Conservation (phyloP, 2,329 filamentous ascomycete genomes). For the Orbilia blumenaviensis region DNA sequence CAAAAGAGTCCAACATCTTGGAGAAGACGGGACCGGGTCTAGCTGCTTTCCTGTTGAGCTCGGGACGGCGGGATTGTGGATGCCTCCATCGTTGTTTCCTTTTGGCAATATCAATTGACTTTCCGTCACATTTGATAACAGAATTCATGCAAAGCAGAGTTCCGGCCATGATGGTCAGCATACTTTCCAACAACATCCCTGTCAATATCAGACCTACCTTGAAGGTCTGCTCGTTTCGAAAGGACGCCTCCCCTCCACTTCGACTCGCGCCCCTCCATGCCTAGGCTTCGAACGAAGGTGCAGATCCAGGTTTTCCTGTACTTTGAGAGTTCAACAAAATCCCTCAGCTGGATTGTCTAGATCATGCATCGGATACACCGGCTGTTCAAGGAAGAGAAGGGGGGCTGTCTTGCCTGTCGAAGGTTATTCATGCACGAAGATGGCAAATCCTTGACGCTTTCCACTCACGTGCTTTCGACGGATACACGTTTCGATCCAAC, state of each 20-base stretch:
- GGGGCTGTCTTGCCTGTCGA: conserved; percentile 32
- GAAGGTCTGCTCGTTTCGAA: conserved; percentile 52
- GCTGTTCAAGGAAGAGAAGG: conserved; percentile 45
- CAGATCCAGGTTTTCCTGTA: conserved; percentile 47
- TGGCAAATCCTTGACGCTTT: conserved; percentile 54
- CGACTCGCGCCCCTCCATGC: conserved; percentile 45
- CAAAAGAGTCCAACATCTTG: conserved; percentile 29
- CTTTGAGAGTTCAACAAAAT: conserved; percentile 47
- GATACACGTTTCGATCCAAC: conserved; percentile 48
- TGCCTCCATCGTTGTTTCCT: conserved; percentile 24
- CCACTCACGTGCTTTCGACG: conserved; percentile 53
- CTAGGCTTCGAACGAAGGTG: conserved; percentile 40
- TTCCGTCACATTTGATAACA: conserved; percentile 52
- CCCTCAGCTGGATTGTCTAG: conserved; percentile 52
- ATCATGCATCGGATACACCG: conserved; percentile 54
- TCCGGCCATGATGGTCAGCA: conserved; percentile 53
- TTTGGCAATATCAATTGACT: conserved; percentile 50
- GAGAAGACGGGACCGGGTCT: conserved; percentile 25
- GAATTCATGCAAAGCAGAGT: conserved; percentile 54
- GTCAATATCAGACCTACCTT: conserved; percentile 52
- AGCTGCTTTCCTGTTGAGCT: conserved; percentile 30
- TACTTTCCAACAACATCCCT: conserved; percentile 47
- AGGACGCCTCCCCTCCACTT: conserved; percentile 45
- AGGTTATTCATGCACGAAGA: conserved; percentile 39
- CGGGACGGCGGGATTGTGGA: conserved; percentile 38